These are phyloP conservation scores for Hansenula sp. DNA, from an alignment of 1,139 yeast species.

Conservation along the genomic window DNA sequence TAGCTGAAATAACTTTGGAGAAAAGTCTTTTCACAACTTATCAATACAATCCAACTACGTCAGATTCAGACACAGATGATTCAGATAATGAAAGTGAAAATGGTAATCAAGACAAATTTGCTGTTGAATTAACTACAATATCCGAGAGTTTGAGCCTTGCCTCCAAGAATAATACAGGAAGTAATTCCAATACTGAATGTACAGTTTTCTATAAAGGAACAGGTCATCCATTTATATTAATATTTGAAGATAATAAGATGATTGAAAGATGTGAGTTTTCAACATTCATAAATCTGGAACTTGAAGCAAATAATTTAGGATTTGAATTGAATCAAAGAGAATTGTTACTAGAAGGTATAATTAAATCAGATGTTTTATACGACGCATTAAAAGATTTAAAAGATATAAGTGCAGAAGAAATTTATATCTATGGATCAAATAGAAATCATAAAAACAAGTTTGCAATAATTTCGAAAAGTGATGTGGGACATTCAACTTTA, in stretches of 20 bases:
- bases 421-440: slow-evolving; percentile 46
- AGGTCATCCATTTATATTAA: slow-evolving; percentile 64
- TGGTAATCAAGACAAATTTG: slow-evolving; percentile 21
- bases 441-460: slow-evolving; percentile 24
- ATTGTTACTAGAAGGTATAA: slow-evolving; percentile 57
- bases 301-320: slow-evolving; percentile 32
- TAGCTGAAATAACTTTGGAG: slow-evolving; percentile 18
- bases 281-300: slow-evolving; percentile 36
- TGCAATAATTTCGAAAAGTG: slow-evolving; percentile 59
- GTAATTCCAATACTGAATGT: slow-evolving; percentile 34
- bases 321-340: slow-evolving; percentile 46
- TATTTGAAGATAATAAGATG: slow-evolving; percentile 66
- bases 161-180: slow-evolving; percentile 21
- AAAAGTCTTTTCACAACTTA: slow-evolving; percentile 28
- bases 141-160: slow-evolving; percentile 42
- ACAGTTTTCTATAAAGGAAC: slow-evolving; percentile 45
- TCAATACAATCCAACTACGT: slow-evolving; percentile 11
- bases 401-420: slow-evolving; percentile 56
- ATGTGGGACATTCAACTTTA: slow-evolving; percentile 65
- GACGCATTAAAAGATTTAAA: slow-evolving; percentile 65
- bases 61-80: slow-evolving; percentile 8
- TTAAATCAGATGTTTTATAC: slow-evolving; percentile 60
- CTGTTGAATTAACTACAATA: slow-evolving; percentile 37
- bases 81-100: slow-evolving; percentile 7
- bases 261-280: slow-evolving; percentile 69